phyloP scores from a whole-genome alignment of 768 basidiomycete species.

The Kwoniella botswanensis region DNA sequence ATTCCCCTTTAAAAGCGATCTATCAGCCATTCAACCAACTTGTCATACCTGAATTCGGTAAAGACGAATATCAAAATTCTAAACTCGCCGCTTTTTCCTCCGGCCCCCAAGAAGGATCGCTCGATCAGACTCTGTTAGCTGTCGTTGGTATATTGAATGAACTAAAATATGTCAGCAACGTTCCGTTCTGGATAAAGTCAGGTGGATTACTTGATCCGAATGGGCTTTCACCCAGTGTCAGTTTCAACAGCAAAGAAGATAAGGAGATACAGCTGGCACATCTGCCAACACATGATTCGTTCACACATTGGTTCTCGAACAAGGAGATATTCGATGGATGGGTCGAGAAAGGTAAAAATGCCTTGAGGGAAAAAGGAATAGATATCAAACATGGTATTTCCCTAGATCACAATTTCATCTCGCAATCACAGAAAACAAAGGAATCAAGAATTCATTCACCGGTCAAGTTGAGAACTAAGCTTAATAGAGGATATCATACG shows the following conservation, averaged over 20 bases:
- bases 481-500: conserved; percentile 8
- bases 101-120: not conserved
- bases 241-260: not conserved
- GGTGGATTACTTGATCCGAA: conserved; percentile 35
- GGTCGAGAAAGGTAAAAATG: conserved; percentile 36
- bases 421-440: not conserved
- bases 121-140: conserved; percentile 50
- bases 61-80: conserved; percentile 24
- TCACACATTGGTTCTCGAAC: conserved; percentile 42
- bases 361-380: conserved; percentile 41
- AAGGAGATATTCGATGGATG: conserved; percentile 29
- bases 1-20: conserved; percentile 53
- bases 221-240: not conserved
- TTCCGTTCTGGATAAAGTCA: conserved; percentile 54
- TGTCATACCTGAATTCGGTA: conserved; percentile 52
- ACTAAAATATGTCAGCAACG: conserved; percentile 38
- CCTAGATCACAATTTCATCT: not conserved
- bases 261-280: conserved; percentile 18
- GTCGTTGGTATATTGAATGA: conserved; percentile 54
- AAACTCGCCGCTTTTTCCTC: conserved; percentile 1
- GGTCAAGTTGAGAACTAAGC: not conserved
- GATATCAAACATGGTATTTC: conserved; percentile 27
- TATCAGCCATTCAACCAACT: conserved; percentile 56
- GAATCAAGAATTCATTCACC: conserved; percentile 3
- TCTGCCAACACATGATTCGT: conserved; percentile 39